Conservation (phyloP, 2,329 filamentous ascomycete species). For the Rhexocercosporidium sp. region DNA sequence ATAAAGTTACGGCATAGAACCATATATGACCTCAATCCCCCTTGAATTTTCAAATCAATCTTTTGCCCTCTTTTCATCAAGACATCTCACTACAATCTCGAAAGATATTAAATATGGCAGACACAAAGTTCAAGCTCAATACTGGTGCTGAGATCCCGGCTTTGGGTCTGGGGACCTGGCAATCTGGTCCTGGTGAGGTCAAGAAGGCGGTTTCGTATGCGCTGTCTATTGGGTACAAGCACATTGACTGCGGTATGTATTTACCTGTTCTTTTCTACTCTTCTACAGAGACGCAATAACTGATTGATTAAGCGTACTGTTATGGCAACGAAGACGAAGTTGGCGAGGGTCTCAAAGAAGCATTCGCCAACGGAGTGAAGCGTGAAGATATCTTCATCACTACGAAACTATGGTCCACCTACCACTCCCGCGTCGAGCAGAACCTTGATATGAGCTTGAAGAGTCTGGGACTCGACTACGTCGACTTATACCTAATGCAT, state of each 20-base stretch:
- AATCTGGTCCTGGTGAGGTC: constrained; percentile 50
- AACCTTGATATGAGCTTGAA: constrained; percentile 75
- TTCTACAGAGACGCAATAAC: not conserved
- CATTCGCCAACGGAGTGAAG: constrained; percentile 61
- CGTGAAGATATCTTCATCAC: constrained; percentile 69
- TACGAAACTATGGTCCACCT: constrained; percentile 75
- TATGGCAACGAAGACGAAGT: constrained; percentile 86
- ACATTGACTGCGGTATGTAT: constrained; percentile 51
- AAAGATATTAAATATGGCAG: constrained; percentile 33
- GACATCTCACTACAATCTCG: not conserved
- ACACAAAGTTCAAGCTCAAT: constrained; percentile 43
- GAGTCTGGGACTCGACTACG: constrained; percentile 76
- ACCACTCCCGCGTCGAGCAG: constrained; percentile 71
- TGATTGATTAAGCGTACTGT: constrained; percentile 61
- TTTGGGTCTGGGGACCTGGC: constrained; percentile 54
- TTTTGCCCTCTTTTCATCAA: constrained; percentile 2
- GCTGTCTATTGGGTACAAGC: constrained; percentile 56
- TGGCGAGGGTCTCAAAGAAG: constrained; percentile 74
- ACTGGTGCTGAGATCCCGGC: constrained; percentile 46
- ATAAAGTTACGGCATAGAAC: constrained; percentile 17
- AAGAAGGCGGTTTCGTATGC: constrained; percentile 46
- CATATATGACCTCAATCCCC: constrained; percentile 11
- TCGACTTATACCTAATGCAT: constrained; percentile 84
- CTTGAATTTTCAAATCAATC: constrained; percentile 12
- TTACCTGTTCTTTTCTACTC: not conserved